Evolutionary conservation across 768 basidiomycete species (phyloP), one percentile per base, ranked within the genome.

Genomic region (Hericium rajendrae): DNA sequence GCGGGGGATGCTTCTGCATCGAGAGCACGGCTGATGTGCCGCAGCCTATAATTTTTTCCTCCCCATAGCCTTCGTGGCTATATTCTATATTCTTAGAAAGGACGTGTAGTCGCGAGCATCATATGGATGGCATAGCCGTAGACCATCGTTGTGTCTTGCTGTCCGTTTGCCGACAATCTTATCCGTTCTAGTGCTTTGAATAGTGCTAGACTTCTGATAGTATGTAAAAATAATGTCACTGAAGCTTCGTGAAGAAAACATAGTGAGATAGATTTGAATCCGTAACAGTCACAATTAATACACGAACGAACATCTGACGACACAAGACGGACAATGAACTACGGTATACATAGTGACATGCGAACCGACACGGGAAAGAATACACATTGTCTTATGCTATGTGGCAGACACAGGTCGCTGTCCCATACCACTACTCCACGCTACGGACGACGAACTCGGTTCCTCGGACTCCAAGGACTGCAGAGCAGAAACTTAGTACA

Each of bases 401-500:
- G 56, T 54, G 26, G 38, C 60, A 24, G 62, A 60, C 26, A 61
- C 56, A 18, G 55, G 43, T 18, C 60, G 55, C 28, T 54, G 61
- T 22, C 49, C 51, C 24, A 12, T 16, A 16, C 51, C 41, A 56
- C 70, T 71, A 58, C 68, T 71, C 77, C 76, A 78, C 24, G 73
- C 65, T 51, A 68, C 62, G 2, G 74, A 71, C 1, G 80, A 78
- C 4, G 83, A 79, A 66, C 80, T 86, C 1, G 88, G 81, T 66
- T 91, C 89, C 69, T 91, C 89, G 4, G 85, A 81, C 69, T 91
- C 89, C 60, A 91, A 76, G 2, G 88, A 89, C 90, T 91, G 61
- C 24, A 60, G 54, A 60, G 51, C 16, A 48, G 59, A 59, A 38
- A 51, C 38, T 24, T 58, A 22, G 8, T 1, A 32, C 2, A 8